Percentiles rank a stretch among this genome's conserved stretches.
Conservation (phyloP, 139 green algal genomes). For the Chlorella sp. region DNA sequence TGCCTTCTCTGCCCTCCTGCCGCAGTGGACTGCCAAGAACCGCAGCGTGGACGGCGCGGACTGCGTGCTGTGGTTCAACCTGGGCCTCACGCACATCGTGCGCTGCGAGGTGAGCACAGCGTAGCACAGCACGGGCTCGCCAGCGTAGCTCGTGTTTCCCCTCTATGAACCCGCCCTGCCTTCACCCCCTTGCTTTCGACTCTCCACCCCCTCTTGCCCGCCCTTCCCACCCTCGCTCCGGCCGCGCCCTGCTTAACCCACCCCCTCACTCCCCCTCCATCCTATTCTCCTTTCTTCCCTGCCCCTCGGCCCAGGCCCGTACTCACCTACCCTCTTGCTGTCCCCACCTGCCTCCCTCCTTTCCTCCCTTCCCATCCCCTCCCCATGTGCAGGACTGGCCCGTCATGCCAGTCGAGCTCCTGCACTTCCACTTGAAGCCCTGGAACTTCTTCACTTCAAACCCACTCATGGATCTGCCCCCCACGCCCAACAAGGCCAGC, state of each 20-base stretch:
- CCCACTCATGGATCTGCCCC: conserved; percentile 80
- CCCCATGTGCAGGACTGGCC: conserved; percentile 70
- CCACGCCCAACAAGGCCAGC: conserved; percentile 54
- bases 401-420: conserved; percentile 86
- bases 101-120: conserved; percentile 55
- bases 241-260: too few relatives aligned
- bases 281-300: too few relatives aligned
- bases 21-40: conserved; percentile 58
- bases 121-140: background rate
- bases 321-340: background rate
- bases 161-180: too few relatives aligned
- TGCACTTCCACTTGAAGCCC: conserved; percentile 77
- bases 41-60: conserved; percentile 62
- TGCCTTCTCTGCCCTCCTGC: background rate
- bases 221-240: too few relatives aligned
- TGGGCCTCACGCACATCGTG: conserved; percentile 88
- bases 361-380: background rate
- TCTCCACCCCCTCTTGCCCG: background rate
- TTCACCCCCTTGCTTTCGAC: too few relatives aligned
- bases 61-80: conserved; percentile 88
- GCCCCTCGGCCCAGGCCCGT: too few relatives aligned
- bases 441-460: conserved; percentile 75
- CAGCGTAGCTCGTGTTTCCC: too few relatives aligned
- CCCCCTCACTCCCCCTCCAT: too few relatives aligned
- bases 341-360: background rate